Evolutionary conservation across 768 basidiomycete species (phyloP).

Genomic region (Boletus eberwhitei): DNA sequence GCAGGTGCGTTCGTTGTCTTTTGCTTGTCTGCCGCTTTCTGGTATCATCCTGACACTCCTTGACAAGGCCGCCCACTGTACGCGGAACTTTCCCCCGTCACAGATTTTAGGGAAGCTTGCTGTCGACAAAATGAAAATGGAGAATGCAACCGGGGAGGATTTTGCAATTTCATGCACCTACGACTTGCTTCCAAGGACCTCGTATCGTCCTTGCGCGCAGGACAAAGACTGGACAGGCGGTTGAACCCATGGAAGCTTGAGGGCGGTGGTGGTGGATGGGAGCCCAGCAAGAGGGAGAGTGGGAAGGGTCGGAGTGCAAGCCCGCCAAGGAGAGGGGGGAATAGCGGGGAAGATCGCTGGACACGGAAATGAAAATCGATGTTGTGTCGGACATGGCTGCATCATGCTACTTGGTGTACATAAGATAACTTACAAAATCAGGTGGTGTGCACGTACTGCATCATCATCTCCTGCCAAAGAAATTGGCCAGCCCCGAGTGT

Average conservation of each 20-base stretch:
- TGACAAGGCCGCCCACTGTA: constrained; percentile 84
- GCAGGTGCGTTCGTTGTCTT: constrained; percentile 53
- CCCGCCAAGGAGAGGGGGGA: constrained; percentile 57
- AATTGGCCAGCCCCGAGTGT: background rate
- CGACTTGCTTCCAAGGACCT: constrained; percentile 84
- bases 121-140: constrained; percentile 99
- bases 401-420: background rate
- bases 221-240: constrained; percentile 81
- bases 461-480: background rate
- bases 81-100: constrained; percentile 97
- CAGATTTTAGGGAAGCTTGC: constrained; percentile 98
- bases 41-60: background rate
- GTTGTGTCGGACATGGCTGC: background rate
- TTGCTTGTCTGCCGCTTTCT: constrained; percentile 1
- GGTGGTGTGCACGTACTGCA: background rate
- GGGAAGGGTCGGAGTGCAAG: constrained; percentile 74
- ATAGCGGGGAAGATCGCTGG: constrained; percentile 75
- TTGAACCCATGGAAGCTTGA: constrained; percentile 63
- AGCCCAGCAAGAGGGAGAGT: constrained; percentile 66
- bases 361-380: constrained; percentile 47
- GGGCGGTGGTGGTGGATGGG: constrained; percentile 79
- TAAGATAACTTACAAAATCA: background rate
- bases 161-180: constrained; percentile 99
- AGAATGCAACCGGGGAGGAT: constrained; percentile 95
- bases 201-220: constrained; percentile 71